A percentile compares a stretch with the other conserved stretches of the same genome.
Conservation (phyloP, 2,329 filamentous ascomycete genomes). For the Tolypocladium cylindrosporum region DNA sequence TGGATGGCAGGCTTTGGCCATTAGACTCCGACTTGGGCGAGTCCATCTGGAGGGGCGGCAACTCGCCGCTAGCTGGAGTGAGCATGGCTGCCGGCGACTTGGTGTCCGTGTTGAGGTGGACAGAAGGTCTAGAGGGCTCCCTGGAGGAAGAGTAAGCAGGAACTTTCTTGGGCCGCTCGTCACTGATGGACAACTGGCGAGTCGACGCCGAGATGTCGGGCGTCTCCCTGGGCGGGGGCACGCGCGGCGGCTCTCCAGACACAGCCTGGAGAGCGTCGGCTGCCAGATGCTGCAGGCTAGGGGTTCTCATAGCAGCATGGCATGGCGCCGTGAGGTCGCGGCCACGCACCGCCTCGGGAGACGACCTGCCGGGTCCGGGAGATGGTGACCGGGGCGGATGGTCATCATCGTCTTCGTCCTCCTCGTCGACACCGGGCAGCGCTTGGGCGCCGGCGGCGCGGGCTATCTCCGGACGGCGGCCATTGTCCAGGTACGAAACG, state of each 20-base stretch:
- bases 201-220: slow-evolving; percentile 19
- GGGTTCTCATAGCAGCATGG: slow-evolving; percentile 3
- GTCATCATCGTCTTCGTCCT: slow-evolving; percentile 28
- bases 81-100: slow-evolving; percentile 13
- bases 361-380: background rate
- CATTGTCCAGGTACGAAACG: slow-evolving; percentile 52
- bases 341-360: background rate
- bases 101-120: slow-evolving; percentile 7
- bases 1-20: slow-evolving; percentile 27
- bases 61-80: slow-evolving; percentile 16
- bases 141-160: slow-evolving; percentile 3
- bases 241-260: slow-evolving; percentile 6
- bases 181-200: slow-evolving; percentile 21
- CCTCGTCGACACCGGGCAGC: slow-evolving; percentile 35
- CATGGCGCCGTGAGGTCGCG: background rate
- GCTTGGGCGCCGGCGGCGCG: slow-evolving; percentile 41
- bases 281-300: slow-evolving; percentile 20
- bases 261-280: slow-evolving; percentile 21
- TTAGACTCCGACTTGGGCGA: slow-evolving; percentile 23
- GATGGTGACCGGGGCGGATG: background rate
- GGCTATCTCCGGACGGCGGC: slow-evolving; percentile 56
- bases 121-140: slow-evolving; percentile 1
- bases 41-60: slow-evolving; percentile 27
- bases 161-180: slow-evolving; percentile 15
- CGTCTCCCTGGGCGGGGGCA: slow-evolving; percentile 8